phyloP scores from a whole-genome alignment of 805 yeast genomes.

The Naumovozyma dairenensis region DNA sequence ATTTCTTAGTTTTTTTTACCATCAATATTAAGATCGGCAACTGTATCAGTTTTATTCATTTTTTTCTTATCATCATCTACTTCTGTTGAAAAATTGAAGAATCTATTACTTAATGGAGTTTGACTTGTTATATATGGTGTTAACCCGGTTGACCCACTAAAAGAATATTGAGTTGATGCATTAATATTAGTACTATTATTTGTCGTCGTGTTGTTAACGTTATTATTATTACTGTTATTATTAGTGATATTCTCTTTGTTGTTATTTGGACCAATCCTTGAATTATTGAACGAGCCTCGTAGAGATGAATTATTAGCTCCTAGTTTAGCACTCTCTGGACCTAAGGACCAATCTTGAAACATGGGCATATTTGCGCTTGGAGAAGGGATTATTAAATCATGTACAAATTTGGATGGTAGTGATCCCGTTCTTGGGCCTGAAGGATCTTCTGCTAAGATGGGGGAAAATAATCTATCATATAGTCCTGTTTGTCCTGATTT shows the following conservation, averaged over 20 bases:
- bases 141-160: constrained; percentile 22
- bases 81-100: constrained; percentile 23
- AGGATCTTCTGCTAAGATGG: constrained; percentile 3
- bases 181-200: constrained; percentile 1
- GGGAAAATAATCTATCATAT: constrained; percentile 5
- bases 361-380: constrained; percentile 24
- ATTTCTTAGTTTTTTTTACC: too few relatives aligned
- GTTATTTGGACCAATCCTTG: constrained; percentile 2
- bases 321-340: constrained; percentile 8
- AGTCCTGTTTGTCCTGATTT: too few relatives aligned
- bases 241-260: not conserved
- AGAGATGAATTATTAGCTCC: constrained; percentile 1
- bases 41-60: not conserved
- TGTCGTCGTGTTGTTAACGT: not conserved
- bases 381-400: constrained; percentile 27
- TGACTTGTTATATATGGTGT: constrained; percentile 25
- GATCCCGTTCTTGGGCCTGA: constrained; percentile 22
- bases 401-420: constrained; percentile 27
- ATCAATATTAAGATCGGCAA: too few relatives aligned
- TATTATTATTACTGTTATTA: not conserved
- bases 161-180: constrained; percentile 6
- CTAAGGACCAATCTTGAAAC: constrained; percentile 28
- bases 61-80: constrained; percentile 5
- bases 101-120: constrained; percentile 21
- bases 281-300: too few relatives aligned